Percentiles rank a stretch among this genome's conserved stretches.
phyloP scores from a whole-genome alignment of 345 rosid species.

The Arabidopsis suecica region DNA sequence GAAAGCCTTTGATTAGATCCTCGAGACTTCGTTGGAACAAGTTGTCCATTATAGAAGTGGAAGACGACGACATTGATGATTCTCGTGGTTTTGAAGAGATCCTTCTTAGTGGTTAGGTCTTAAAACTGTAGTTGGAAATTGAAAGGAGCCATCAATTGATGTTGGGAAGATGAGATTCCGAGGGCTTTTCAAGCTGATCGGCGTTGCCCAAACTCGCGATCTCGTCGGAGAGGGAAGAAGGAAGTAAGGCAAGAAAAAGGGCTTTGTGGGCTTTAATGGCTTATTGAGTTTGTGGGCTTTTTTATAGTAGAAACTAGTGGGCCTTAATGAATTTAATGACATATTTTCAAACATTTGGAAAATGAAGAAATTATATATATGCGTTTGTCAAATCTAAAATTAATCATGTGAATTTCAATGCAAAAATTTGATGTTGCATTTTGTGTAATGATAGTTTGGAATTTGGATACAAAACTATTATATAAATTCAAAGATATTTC shows the following conservation, averaged over 20 bases:
- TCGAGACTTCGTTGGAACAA: slow-evolving; percentile 86
- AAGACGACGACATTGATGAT: slow-evolving; percentile 61
- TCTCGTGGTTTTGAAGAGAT: neutral
- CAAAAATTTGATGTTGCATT: too few species aligned
- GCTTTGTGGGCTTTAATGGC: slow-evolving; percentile 4
- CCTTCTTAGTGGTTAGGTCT: neutral
- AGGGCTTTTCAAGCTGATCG: slow-evolving; percentile 9
- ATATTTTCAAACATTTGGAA: too few species aligned
- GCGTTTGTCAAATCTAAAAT: too few species aligned
- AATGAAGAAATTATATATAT: too few species aligned
- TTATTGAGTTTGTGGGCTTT: too few species aligned
- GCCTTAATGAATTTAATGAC: neutral
- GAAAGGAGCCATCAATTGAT: slow-evolving; percentile 4
- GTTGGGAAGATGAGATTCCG: slow-evolving; percentile 16
- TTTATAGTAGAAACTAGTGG: neutral
- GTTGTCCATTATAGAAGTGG: slow-evolving; percentile 69
- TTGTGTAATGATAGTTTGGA: too few species aligned
- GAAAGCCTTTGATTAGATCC: slow-evolving; percentile 79
- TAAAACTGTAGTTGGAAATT: neutral
- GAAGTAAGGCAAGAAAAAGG: neutral
- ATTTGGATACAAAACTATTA: too few species aligned
- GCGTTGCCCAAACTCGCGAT: slow-evolving; percentile 1
- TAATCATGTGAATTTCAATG: too few species aligned
- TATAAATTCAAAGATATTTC: too few species aligned
- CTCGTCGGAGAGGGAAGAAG: slow-evolving; percentile 5